phyloP scores from a whole-genome alignment of 306 rosid genomes.

The Lathyrus oleraceus region DNA sequence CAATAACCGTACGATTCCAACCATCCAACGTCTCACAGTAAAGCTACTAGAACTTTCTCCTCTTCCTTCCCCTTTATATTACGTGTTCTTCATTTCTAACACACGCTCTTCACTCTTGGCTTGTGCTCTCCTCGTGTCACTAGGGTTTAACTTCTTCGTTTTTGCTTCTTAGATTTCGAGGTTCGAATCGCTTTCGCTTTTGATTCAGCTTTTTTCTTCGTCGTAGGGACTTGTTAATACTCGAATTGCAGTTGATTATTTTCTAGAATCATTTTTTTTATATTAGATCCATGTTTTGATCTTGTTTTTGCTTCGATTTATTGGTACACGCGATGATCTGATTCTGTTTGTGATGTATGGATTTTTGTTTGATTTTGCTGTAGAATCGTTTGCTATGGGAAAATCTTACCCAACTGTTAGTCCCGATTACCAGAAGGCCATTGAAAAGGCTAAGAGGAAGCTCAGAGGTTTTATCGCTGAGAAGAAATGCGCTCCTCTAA shows the following conservation, averaged over 20 bases:
- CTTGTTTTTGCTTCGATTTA: not conserved
- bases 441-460: conserved; percentile 86
- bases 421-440: conserved; percentile 69
- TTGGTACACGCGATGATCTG: not conserved
- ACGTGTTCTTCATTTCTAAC: conserved; percentile 16
- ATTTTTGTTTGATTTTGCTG: not conserved
- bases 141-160: not conserved
- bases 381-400: conserved; percentile 55
- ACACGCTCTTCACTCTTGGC: not conserved
- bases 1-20: not conserved
- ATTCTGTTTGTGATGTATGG: not conserved
- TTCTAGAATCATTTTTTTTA: not conserved
- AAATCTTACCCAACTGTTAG: conserved; percentile 83
- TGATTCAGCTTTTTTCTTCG: not conserved
- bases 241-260: not conserved
- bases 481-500: conserved; percentile 86
- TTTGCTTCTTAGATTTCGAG: conserved; percentile 7
- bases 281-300: conserved; percentile 24
- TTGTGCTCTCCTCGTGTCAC: conserved; percentile 49
- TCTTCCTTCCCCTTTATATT: conserved; percentile 35
- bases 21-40: conserved; percentile 28
- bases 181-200: conserved; percentile 7
- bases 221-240: not conserved
- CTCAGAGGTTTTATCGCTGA: conserved; percentile 93
- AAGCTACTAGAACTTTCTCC: conserved; percentile 47